phyloP scores from a whole-genome alignment of 78 protist genomes.

The Dictyostelium firmibasis region DNA sequence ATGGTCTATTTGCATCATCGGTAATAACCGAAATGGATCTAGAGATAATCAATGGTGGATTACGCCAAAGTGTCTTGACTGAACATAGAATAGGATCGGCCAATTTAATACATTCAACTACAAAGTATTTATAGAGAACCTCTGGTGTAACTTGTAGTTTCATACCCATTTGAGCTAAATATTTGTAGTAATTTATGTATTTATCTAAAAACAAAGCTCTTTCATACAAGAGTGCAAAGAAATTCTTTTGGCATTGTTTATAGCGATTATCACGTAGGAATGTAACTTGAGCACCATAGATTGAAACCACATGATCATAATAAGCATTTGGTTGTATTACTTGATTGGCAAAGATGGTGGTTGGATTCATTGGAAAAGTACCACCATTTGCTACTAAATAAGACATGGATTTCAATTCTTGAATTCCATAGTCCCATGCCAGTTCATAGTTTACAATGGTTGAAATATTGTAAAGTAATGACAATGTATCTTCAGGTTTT shows the following conservation, averaged over 20 bases:
- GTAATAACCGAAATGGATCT: not conserved
- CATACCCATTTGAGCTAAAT: not conserved
- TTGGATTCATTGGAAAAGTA: not conserved
- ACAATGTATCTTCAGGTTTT: not conserved
- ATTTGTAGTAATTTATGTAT: not conserved
- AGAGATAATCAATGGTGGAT: conserved; percentile 43
- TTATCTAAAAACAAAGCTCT: conserved; percentile 9
- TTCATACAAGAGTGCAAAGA: conserved; percentile 11
- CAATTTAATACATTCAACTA: conserved; percentile 13
- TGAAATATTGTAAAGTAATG: not conserved
- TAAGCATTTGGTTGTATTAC: not conserved
- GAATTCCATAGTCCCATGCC: not conserved
- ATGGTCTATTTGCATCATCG: not conserved
- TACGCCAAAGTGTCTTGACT: not conserved
- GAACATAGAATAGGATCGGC: conserved; percentile 37
- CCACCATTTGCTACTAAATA: not conserved
- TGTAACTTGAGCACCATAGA: not conserved
- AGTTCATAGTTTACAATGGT: not conserved
- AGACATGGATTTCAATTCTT: not conserved
- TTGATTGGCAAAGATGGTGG: not conserved
- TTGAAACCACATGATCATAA: not conserved
- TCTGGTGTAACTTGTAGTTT: not conserved
- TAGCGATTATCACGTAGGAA: not conserved
- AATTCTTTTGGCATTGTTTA: conserved; percentile 11
- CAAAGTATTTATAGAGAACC: not conserved